Percentiles rank a stretch among this genome's conserved stretches.
Conservation (phyloP, 306 rosid species). For the Prosopis cineraria region DNA sequence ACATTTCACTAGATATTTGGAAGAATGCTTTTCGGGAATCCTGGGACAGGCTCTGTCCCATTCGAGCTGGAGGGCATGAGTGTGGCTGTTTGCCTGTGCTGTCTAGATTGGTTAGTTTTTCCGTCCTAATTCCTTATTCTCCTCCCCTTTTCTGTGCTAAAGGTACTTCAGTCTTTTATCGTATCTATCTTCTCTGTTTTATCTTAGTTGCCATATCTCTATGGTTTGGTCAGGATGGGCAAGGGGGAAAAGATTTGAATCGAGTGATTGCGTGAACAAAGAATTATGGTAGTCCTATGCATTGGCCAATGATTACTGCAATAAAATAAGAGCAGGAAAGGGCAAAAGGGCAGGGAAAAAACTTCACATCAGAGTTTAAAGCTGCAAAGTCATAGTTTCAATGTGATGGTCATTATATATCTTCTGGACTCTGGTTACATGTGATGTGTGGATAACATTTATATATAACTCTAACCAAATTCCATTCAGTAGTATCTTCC, state of each 20-base stretch:
- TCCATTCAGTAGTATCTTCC: not conserved
- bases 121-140: slow-evolving; percentile 11
- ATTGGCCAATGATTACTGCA: not conserved
- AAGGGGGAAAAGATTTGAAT: slow-evolving; percentile 10
- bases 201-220: slow-evolving; percentile 16
- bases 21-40: slow-evolving; percentile 87
- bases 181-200: not conserved
- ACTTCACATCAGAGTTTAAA: not conserved
- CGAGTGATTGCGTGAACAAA: slow-evolving; percentile 9
- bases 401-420: slow-evolving; percentile 6
- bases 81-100: slow-evolving; percentile 94
- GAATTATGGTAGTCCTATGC: slow-evolving; percentile 19
- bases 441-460: slow-evolving; percentile 2
- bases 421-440: not conserved
- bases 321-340: not conserved
- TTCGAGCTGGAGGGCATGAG: slow-evolving; percentile 93
- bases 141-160: not conserved
- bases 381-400: not conserved
- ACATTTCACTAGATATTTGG: slow-evolving; percentile 81
- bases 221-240: slow-evolving; percentile 2
- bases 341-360: not conserved
- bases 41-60: slow-evolving; percentile 87
- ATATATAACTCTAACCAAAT: not conserved
- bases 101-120: slow-evolving; percentile 74
- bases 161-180: not conserved